Evolutionary conservation across 441 rosid genomes (phyloP).

Genomic region (Syzygium syzygioides): DNA sequence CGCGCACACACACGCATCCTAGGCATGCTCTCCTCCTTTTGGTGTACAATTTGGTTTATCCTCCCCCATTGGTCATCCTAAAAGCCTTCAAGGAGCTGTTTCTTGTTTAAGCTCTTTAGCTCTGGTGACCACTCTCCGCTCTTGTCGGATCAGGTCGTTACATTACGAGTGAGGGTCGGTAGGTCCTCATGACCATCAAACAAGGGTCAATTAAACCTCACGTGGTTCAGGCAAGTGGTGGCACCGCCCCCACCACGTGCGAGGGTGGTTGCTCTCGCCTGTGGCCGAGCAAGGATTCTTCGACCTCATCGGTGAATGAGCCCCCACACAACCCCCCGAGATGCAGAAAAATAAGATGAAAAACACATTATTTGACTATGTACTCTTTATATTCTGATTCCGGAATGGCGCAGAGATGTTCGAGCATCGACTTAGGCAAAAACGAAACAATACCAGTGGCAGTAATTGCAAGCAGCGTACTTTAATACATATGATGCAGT

Average conservation of each 20-base stretch:
- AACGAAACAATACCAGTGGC: neutral
- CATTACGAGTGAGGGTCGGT: too few relatives aligned
- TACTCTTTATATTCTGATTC: neutral
- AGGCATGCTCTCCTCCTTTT: too few relatives aligned
- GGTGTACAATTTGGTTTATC: too few relatives aligned
- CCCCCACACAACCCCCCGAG: neutral
- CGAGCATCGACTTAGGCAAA: neutral
- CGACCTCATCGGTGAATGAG: neutral
- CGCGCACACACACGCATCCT: too few relatives aligned
- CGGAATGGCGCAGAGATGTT: neutral
- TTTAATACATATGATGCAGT: neutral
- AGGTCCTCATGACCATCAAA: neutral
- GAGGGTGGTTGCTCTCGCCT: neutral
- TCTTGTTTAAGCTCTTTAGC: too few relatives aligned
- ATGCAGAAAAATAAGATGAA: neutral
- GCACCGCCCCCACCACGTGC: neutral
- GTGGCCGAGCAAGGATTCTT: neutral
- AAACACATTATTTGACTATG: neutral
- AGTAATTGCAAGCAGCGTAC: neutral
- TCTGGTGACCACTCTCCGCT: fast-evolving
- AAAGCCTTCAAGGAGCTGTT: too few relatives aligned
- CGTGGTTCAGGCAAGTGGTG: neutral
- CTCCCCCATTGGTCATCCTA: too few relatives aligned
- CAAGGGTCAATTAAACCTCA: too few relatives aligned
- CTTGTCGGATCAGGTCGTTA: too few relatives aligned